Conservation (phyloP, 805 yeast genomes). For the Starmerella scarabaei region DNA sequence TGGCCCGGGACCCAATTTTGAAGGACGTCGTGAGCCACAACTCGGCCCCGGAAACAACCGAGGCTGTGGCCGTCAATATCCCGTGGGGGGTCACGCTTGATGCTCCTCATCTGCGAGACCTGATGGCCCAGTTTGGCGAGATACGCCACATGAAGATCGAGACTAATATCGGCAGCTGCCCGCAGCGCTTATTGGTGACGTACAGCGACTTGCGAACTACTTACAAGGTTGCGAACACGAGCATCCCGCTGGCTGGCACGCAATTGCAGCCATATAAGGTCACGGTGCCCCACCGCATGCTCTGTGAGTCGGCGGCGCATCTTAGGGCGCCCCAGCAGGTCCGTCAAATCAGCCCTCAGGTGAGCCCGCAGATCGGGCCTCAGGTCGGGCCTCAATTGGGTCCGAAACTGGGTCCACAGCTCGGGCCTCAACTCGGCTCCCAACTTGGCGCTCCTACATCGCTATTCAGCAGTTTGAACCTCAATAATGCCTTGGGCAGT, state of each 20-base stretch:
- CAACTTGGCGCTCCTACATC: too few species aligned
- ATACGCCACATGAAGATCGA: background rate
- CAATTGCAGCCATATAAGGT: background rate
- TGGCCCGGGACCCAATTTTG: background rate
- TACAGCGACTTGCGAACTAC: constrained; percentile 4
- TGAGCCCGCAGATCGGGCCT: too few species aligned
- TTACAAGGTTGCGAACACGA: background rate
- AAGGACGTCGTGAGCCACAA: background rate
- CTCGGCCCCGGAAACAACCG: background rate
- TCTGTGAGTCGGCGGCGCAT: too few species aligned
- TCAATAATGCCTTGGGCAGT: too few species aligned
- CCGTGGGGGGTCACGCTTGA: constrained; percentile 3
- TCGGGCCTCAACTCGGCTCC: too few species aligned
- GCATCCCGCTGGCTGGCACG: background rate
- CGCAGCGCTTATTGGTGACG: background rate
- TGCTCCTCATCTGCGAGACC: background rate
- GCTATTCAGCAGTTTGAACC: too few species aligned
- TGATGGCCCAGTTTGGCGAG: constrained; percentile 2
- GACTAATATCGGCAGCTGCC: background rate
- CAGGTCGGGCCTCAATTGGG: too few species aligned
- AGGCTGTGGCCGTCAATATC: constrained; percentile 2
- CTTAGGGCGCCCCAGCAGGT: too few species aligned
- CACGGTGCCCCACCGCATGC: background rate
- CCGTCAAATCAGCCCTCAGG: too few species aligned
- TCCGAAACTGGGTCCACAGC: too few species aligned